Evolutionary conservation across 148 eudicot species (phyloP).

Genomic region (Pouteria glomerata): DNA sequence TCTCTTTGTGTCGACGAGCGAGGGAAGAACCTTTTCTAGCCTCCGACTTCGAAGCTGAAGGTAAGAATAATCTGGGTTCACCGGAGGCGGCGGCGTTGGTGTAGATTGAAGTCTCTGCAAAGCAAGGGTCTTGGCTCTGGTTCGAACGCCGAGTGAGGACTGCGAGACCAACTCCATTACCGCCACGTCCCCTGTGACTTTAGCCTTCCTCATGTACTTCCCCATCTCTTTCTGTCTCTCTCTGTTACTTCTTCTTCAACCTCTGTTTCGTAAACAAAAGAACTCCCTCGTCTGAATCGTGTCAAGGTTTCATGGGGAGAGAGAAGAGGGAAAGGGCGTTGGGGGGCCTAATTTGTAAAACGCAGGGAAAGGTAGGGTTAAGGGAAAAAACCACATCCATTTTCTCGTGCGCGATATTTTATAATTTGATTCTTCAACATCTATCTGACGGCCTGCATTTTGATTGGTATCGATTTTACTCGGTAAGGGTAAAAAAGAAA

Average conservation of each 20-base stretch:
- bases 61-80: constrained; percentile 33
- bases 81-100: constrained; percentile 3
- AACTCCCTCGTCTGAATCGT: no score
- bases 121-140: constrained; percentile 77
- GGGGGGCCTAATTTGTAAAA: no score
- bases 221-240: constrained; percentile 31
- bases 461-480: no score
- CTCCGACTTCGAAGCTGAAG: constrained; percentile 72
- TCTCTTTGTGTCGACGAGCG: constrained; percentile 8
- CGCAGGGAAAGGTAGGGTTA: no score
- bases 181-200: constrained; percentile 46
- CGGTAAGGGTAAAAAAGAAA: no score
- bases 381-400: no score
- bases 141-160: constrained; percentile 65
- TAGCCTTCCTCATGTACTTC: constrained; percentile 66
- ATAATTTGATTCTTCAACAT: no score
- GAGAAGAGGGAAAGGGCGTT: no score
- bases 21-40: constrained; percentile 51
- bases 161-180: constrained; percentile 55
- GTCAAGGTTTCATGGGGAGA: no score
- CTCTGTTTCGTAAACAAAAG: no score
- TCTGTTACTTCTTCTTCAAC: neutral
- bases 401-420: no score
- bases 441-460: no score
- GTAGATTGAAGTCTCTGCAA: constrained; percentile 36